Evolutionary conservation across 208 protist species (phyloP), one percentile per base, ranked within the genome.

Genomic region (Acanthamoeba pearcei): DNA sequence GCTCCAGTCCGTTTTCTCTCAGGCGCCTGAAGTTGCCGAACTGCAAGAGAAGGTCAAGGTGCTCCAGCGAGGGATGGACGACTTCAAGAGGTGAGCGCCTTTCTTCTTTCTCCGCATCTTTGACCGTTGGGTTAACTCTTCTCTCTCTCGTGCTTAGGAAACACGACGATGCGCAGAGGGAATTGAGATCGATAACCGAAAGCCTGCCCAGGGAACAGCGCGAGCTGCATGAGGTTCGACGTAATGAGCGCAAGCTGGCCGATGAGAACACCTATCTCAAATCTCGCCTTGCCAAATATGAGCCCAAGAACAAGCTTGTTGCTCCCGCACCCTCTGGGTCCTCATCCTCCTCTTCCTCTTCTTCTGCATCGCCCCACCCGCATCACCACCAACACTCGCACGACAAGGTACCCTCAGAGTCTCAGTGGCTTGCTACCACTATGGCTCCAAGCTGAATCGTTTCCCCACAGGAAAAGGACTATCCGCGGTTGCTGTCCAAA

Each of bases 21-120:
- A 82, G 74, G 19, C 42, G 0, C 42, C 29, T 5, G 74, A 82
- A 35, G 78, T 62, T 55, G 78, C 32, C 1, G 78, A 86, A 15
- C 42, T 86, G 32, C 78, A 86, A 13, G 78, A 86, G 78, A 86
- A 86, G 53, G 5, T 91, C 32, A 91, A 91, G 22, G 4, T 51
- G 9, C 83, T 91, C 9, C 51, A 62, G 60, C 51, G 60, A 62
- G 60, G 35, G n/a, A 57, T 57, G 32, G 83, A 91, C 10, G 83
- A 91, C 5, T 66, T 72, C 8, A 91, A 66, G 42, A 91, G 51
- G 83, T 91, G 66, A 6, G 83, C 9, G 10, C 38, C n/a, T n/a
- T n/a, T 4, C 22, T 17, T 27, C 51, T 64, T 32, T 53, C 10
- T 38, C 22, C 32, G 55, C 24, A 4, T 24, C 76, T 72, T 2